Evolutionary conservation across 371 early-diverging fungal genomes (phyloP), one percentile per base, ranked within the genome.

Genomic region (Thermomucor indicae-seudaticae): DNA sequence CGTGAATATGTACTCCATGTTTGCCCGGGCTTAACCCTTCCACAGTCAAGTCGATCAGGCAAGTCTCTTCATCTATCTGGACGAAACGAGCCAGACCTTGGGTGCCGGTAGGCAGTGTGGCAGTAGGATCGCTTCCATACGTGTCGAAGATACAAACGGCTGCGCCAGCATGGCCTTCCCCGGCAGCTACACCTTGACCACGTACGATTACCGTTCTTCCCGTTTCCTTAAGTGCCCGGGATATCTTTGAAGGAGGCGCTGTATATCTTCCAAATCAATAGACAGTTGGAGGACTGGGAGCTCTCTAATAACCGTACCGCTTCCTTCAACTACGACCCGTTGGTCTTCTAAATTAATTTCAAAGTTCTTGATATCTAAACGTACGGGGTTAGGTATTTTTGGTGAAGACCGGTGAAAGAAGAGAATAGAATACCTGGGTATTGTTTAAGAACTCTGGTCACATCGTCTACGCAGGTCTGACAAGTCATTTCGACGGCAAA

Each of bases 101-200:
- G 5, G 65, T 75, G 20, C 69, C 72, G 5, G 79, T 79, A 5
- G 83, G 70, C 1, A 68, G 24, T 4, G 29, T 40, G 6, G 31
- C 43, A 43, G 58, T 54, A 53, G 75, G 61, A 44, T 74, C 62
- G 17, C 67, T 57, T 23, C 69, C 69, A 27, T 67, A 75, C 34
- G 71, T 76, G 38, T 94, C 92, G 52, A 94, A 85, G 20, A 94
- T 92, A 52, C 91, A 90, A 3, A 93, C 94, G 10, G 93, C 94
- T 2, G 93, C 92, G 20, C 90, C 90, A 16, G 83, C 70, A 41
- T 68, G 62, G 1, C 61, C 64, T 47, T 62, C 72, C 46, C 81
- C 85, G 47, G 80, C 70, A 12, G 79, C 70, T n/a, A 81, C 78
- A 6, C 90, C 89, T 43, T 84, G 78, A 20, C 91, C 91, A 43